Base-by-base conservation (phyloP, 495 filamentous ascomycete species). In the Lineolata rhizophorae region DNA sequence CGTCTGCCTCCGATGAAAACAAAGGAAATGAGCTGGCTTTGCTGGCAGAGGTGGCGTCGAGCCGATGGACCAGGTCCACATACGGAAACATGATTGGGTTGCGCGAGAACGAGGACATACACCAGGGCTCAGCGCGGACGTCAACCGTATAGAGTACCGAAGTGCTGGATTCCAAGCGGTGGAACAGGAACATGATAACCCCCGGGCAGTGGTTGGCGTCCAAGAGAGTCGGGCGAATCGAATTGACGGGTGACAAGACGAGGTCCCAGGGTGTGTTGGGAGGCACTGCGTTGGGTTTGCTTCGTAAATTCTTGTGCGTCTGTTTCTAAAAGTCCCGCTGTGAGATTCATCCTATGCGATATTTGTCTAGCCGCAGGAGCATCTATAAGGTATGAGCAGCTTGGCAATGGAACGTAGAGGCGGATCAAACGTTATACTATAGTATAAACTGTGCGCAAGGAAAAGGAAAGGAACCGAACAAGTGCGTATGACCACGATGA, bases 141-240 rank as follows among this genome's bases (percentile, higher is more conserved):
- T 94, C 84, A n/a, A 84, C 85, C 0, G 84, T 92, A 44, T 93
- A 95, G 1, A 94, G 58, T 10, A 84, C 63, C 5, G 81, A 72
- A 32, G 76, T 84, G 4, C 64, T 65, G 32, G 68, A 49, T 3
- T 26, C 22, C 14, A 30, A 17, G 10, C 69, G 70, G 47, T 94
- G 78, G 25, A 94, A 73, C 4, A 94, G 69, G 45, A 94, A 93
- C 81, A 93, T 92, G 18, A 93, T 83, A 14, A 83, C 72, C 2
- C 85, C 85, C 13, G 72, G 57, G 46, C 85, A 95, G 44, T 94
- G 85, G 45, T 95, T 94, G 5, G 85, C 84, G 57, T 93, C 72
- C 20, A 93, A 65, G 0, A 94, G 60, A 2, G 84, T 92, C 20
- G 91, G 78, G 31, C 70, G 67, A 29, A 93, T 72, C 8, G 53